Conservation (phyloP, 352 stramenopile genomes). For the Globisporangium okanoganense region DNA sequence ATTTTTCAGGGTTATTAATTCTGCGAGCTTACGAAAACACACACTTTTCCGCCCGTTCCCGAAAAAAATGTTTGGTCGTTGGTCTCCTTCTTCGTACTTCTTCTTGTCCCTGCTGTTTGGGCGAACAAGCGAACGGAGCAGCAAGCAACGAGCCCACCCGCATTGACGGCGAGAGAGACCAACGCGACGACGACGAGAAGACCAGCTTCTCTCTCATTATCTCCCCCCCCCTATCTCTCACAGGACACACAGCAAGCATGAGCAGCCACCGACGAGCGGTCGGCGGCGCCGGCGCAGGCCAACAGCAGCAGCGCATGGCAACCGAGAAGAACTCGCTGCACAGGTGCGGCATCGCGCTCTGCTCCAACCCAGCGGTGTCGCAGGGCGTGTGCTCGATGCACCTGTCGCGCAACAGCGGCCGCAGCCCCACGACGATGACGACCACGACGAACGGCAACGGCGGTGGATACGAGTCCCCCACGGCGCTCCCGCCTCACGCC, state of each 20-base stretch:
- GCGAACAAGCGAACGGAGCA: neutral
- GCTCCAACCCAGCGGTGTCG: constrained; percentile 70
- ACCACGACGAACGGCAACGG: constrained; percentile 13
- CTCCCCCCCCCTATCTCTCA: neutral
- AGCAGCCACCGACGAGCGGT: constrained; percentile 9
- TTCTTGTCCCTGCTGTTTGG: neutral
- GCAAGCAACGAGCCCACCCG: neutral
- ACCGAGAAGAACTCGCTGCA: constrained; percentile 57
- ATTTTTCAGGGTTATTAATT: neutral
- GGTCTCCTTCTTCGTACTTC: neutral
- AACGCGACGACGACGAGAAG: neutral
- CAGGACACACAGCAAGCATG: neutral
- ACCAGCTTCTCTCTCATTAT: neutral
- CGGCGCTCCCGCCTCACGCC: constrained; percentile 6
- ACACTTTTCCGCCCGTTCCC: neutral
- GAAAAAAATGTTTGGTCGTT: too few species aligned
- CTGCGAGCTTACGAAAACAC: neutral
- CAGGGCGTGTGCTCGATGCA: constrained; percentile 78
- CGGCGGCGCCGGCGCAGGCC: neutral
- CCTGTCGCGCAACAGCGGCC: constrained; percentile 36
- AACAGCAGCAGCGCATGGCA: constrained; percentile 18
- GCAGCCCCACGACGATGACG: neutral
- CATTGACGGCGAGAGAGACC: neutral
- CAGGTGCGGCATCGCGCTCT: constrained; percentile 73
- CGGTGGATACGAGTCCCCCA: constrained; percentile 19